phyloP scores from a whole-genome alignment of 306 rosid species.

The Cajanus cajan region DNA sequence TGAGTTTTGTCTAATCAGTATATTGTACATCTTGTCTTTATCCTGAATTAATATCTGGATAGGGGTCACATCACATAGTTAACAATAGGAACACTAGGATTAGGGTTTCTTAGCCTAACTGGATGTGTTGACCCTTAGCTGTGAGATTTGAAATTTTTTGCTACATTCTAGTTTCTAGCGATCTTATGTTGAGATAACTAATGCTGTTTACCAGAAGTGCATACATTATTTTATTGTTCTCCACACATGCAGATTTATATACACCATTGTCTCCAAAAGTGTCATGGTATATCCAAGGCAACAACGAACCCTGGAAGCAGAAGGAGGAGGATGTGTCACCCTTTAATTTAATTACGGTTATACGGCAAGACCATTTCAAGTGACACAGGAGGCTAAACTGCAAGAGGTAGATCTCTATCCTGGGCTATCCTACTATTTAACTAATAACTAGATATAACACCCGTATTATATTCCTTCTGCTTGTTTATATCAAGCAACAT shows the following conservation, averaged over 20 bases:
- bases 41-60: background rate
- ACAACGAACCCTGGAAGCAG: constrained; percentile 63
- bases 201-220: background rate
- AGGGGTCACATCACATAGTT: background rate
- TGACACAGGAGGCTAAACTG: constrained; percentile 18
- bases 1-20: background rate
- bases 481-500: constrained; percentile 10
- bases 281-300: constrained; percentile 69
- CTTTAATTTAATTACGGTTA: constrained; percentile 46
- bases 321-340: constrained; percentile 59
- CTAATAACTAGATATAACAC: constrained; percentile 6
- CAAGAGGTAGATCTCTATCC: constrained; percentile 3
- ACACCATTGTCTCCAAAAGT: constrained; percentile 74
- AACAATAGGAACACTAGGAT: background rate
- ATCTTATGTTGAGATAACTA: background rate
- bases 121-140: background rate
- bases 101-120: constrained; percentile 13
- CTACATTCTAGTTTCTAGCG: constrained; percentile 4
- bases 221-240: constrained; percentile 12
- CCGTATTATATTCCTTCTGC: background rate
- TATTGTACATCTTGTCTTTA: background rate
- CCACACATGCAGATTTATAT: constrained; percentile 52
- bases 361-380: constrained; percentile 74
- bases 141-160: constrained; percentile 2
- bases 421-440: background rate